Evolutionary conservation across 257 asterid species (phyloP).

Genomic region (Pogostemon cablin): DNA sequence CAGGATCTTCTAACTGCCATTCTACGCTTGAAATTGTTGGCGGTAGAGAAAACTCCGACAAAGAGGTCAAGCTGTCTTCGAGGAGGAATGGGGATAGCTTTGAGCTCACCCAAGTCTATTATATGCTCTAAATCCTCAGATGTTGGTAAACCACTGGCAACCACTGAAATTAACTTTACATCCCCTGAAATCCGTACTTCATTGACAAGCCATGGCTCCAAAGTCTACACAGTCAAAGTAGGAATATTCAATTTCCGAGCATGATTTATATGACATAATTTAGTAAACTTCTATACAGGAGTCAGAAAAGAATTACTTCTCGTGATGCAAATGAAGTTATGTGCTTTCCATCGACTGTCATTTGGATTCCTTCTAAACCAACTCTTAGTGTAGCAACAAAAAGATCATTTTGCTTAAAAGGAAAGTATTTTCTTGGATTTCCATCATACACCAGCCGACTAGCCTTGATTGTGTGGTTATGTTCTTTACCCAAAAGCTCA

Average conservation of each 20-base stretch:
- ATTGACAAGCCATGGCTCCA: conserved; percentile 97
- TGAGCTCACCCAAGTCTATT: conserved; percentile 74
- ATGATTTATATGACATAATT: conserved; percentile 16
- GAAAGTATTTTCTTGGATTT: conserved; percentile 68
- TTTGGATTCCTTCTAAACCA: conserved; percentile 94
- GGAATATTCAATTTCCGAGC: background rate
- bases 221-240: conserved; percentile 53
- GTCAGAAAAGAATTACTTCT: conserved; percentile 59
- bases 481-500: conserved; percentile 72
- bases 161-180: conserved; percentile 73
- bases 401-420: conserved; percentile 84
- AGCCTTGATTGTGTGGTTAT: conserved; percentile 47
- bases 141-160: conserved; percentile 93
- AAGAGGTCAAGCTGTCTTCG: conserved; percentile 60
- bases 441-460: conserved; percentile 58
- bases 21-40: conserved; percentile 95
- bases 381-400: conserved; percentile 91
- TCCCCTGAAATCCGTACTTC: conserved; percentile 91
- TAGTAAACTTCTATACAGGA: conserved; percentile 8
- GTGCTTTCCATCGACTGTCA: conserved; percentile 98
- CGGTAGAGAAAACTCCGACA: conserved; percentile 91
- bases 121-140: conserved; percentile 88
- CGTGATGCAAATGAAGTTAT: conserved; percentile 88
- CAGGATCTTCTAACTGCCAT: conserved; percentile 99
- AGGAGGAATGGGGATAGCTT: conserved; percentile 65